A percentile compares a stretch with the other conserved stretches of the same genome.
These are phyloP conservation scores for Heliocybe sulcata DNA, from an alignment of 1,284 basidiomycete genomes.

Conservation along the genomic window DNA sequence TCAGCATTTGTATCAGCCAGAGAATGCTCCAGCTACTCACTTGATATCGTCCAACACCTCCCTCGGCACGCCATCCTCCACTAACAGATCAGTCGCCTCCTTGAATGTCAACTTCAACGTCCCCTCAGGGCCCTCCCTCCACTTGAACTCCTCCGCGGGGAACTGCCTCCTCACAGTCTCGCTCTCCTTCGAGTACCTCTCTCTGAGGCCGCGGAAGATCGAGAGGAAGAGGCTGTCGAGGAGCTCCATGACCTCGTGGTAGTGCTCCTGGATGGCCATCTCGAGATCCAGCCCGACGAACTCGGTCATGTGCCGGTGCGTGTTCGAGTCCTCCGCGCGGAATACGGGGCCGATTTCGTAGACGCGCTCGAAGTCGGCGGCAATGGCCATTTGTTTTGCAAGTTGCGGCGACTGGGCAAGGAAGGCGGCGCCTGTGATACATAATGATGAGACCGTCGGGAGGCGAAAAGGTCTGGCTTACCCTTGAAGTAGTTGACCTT, in stretches of 20 bases:
- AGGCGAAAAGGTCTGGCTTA: conserved; percentile 19
- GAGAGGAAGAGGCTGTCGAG: conserved; percentile 79
- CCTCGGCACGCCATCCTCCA: conserved; percentile 73
- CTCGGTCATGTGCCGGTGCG: conserved; percentile 97
- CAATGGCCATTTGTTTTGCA: conserved; percentile 99
- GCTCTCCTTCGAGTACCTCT: conserved; percentile 77
- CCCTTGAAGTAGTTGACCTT: conserved; percentile 98
- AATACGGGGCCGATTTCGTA: conserved; percentile 97
- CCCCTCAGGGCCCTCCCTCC: conserved; percentile 74
- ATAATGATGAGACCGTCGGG: conserved; percentile 1
- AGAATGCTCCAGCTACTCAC: conserved; percentile 31
- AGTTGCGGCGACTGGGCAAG: conserved; percentile 97
- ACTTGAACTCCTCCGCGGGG: conserved; percentile 88
- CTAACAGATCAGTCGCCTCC: conserved; percentile 84
- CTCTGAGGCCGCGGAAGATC: conserved; percentile 79
- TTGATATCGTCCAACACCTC: conserved; percentile 82
- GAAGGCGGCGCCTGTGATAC: conserved; percentile 68
- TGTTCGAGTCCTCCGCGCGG: conserved; percentile 97
- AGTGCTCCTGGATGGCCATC: conserved; percentile 98
- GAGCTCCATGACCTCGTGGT: conserved; percentile 90
- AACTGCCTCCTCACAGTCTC: conserved; percentile 81
- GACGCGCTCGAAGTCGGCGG: conserved; percentile 95
- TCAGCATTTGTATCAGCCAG: conserved; percentile 2
- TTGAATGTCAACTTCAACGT: conserved; percentile 81
- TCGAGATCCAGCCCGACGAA: conserved; percentile 99